Evolutionary conservation across 2,329 filamentous ascomycete genomes (phyloP), one percentile per base, ranked within the genome.

Genomic region (Penicillium sp.): DNA sequence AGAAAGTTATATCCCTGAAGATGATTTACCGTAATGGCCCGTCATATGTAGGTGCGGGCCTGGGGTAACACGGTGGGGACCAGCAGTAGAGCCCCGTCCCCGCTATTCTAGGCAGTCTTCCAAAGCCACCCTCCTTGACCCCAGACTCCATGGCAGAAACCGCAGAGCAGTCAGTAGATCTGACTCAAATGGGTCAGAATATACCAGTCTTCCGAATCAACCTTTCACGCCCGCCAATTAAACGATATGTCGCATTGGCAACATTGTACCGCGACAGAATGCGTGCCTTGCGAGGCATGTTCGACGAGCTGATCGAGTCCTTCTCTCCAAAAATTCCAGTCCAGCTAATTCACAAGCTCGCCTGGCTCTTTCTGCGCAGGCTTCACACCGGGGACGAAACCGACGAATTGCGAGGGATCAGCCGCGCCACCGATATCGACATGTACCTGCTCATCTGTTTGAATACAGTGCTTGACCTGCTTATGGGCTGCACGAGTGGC

Each of bases 401-500:
- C 0, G 77, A 81, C 45, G 86, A 89, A 68, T 70, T 90, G n/a
- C 72, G 69, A 3, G 86, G 86, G 0, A 85, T 89, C 35, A 77
- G 80, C 26, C 68, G 73, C 26, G 76, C 71, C 2, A 79, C 79
- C 0, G 80, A 77, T 0, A 74, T 89, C 3, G 76, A 82, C 1
- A 75, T 88, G 68, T 84, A 86, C 61, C 70, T 88, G 0, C 75
- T 89, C 0, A 80, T 89, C 3, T 80, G 81, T 3, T 80, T 87
- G 63, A 89, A 89, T 62, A 83, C 84, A 1, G 71, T 88, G 1
- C 75, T 89, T 1, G 87, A 90, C 63, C 72, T 84, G 5, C 74
- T 89, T 35, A 81, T 89, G 72, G 86, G 86, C 2, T 89, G 87
- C 67, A 88, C 86, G 1, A 87, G 84, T 58, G 83, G 84, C 22